These are phyloP conservation scores for Amaranthus tricolor DNA, from an alignment of 179 eudicot species.

Conservation along the genomic window DNA sequence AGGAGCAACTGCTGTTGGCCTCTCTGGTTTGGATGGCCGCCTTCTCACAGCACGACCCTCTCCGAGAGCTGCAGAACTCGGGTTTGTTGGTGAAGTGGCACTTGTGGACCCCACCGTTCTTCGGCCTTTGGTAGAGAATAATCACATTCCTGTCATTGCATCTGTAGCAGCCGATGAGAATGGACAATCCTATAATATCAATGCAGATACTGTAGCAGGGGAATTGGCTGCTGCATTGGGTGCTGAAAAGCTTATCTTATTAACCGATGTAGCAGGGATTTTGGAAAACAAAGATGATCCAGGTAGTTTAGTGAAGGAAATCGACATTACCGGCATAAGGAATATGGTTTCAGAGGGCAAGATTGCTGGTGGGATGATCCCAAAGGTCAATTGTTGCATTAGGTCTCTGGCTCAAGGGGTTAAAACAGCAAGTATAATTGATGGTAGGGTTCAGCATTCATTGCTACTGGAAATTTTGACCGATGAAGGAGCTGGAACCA, in stretches of 20 bases:
- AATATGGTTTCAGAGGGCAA: constrained; percentile 48
- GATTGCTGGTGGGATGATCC: constrained; percentile 92
- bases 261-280: constrained; percentile 89
- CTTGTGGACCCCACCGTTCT: constrained; percentile 61
- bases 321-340: constrained; percentile 75
- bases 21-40: constrained; percentile 78
- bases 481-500: constrained; percentile 84
- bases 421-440: constrained; percentile 78
- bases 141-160: constrained; percentile 75
- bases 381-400: constrained; percentile 83
- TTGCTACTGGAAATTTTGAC: constrained; percentile 73
- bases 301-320: constrained; percentile 65
- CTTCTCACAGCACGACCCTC: constrained; percentile 76
- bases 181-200: constrained; percentile 76
- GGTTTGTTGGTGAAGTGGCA: constrained; percentile 86
- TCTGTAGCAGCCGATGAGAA: constrained; percentile 77
- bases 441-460: constrained; percentile 76
- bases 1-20: constrained; percentile 81
- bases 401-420: constrained; percentile 83
- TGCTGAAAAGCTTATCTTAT: constrained; percentile 73
- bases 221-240: constrained; percentile 80
- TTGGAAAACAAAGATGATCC: constrained; percentile 59
- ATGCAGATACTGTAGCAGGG: constrained; percentile 87
- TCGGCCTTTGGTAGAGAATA: constrained; percentile 55
- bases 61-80: constrained; percentile 54